Evolutionary conservation across 1,284 basidiomycete genomes (phyloP).

Genomic region (Ceratobasidium sp.): DNA sequence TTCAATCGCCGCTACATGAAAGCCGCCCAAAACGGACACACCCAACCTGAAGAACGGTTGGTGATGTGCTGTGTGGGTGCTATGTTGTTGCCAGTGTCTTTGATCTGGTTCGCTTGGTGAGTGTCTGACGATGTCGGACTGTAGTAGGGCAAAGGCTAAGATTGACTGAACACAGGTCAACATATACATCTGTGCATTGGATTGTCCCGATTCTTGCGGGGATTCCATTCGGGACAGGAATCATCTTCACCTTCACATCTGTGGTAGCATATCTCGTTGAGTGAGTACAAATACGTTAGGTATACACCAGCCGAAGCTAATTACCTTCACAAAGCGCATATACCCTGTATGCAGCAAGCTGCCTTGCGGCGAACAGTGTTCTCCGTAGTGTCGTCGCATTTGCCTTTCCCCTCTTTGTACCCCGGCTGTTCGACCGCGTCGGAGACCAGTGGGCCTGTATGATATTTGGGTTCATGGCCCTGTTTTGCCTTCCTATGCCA

Average conservation of each 20-base stretch:
- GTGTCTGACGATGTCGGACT: neutral
- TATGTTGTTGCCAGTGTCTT: slow-evolving; percentile 65
- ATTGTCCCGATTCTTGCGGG: slow-evolving; percentile 70
- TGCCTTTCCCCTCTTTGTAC: slow-evolving; percentile 42
- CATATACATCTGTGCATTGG: slow-evolving; percentile 57
- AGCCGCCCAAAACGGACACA: slow-evolving; percentile 62
- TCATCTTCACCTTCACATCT: slow-evolving; percentile 57
- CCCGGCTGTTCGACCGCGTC: slow-evolving; percentile 65
- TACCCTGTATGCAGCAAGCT: slow-evolving; percentile 9
- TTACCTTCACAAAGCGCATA: neutral
- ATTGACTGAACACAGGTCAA: neutral
- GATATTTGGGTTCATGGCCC: slow-evolving; percentile 67
- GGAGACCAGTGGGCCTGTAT: slow-evolving; percentile 75
- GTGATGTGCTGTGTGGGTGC: slow-evolving; percentile 68
- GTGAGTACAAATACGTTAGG: neutral
- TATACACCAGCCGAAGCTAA: neutral
- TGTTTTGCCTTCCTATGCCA: slow-evolving; percentile 66
- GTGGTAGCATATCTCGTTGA: slow-evolving; percentile 33
- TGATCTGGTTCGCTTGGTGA: slow-evolving; percentile 71
- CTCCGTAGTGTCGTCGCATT: slow-evolving; percentile 64
- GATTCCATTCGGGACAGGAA: slow-evolving; percentile 69
- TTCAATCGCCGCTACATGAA: slow-evolving; percentile 67
- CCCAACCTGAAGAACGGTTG: slow-evolving; percentile 72
- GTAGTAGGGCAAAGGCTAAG: no score
- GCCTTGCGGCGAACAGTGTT: slow-evolving; percentile 2